A percentile compares a stretch with the other conserved stretches of the same genome.
Conservation (phyloP, 2,329 filamentous ascomycete species). For the Curvularia eragrostidis region DNA sequence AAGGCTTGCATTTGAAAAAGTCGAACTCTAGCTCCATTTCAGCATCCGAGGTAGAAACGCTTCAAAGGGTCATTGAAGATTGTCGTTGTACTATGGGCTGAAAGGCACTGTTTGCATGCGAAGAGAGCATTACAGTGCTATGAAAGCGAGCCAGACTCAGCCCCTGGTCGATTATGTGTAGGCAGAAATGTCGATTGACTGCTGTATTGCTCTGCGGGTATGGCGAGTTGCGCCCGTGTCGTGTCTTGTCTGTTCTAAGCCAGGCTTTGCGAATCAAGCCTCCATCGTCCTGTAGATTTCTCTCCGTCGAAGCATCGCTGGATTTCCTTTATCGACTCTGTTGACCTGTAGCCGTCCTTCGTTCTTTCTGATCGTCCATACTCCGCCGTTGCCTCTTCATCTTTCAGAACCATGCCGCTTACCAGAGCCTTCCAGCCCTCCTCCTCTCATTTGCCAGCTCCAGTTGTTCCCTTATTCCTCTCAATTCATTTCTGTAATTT, state of each 20-base stretch:
- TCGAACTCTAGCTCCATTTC: not conserved
- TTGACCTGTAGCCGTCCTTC: not conserved
- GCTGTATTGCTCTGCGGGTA: not conserved
- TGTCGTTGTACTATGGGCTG: not conserved
- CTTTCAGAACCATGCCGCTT: not conserved
- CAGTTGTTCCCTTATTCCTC: constrained; percentile 32
- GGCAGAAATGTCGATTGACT: not conserved
- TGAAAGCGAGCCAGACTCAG: not conserved
- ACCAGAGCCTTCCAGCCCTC: constrained; percentile 19
- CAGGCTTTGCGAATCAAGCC: not conserved
- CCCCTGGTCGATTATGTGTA: not conserved
- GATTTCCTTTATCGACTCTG: not conserved
- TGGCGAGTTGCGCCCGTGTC: not conserved
- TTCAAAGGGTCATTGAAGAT: not conserved
- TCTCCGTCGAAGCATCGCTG: not conserved
- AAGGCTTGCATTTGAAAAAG: not conserved
- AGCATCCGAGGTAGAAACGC: not conserved
- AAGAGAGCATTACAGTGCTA: not conserved
- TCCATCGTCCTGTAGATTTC: not conserved
- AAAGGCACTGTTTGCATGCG: no score
- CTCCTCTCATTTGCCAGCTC: constrained; percentile 24
- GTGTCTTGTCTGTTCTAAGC: not conserved
- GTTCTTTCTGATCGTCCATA: not conserved
- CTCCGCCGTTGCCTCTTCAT: not conserved
- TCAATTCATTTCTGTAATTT: constrained; percentile 29